A percentile compares a stretch with the other conserved stretches of the same genome.
Conservation (phyloP, 108 stramenopile species). For the Ochromonas danica region DNA sequence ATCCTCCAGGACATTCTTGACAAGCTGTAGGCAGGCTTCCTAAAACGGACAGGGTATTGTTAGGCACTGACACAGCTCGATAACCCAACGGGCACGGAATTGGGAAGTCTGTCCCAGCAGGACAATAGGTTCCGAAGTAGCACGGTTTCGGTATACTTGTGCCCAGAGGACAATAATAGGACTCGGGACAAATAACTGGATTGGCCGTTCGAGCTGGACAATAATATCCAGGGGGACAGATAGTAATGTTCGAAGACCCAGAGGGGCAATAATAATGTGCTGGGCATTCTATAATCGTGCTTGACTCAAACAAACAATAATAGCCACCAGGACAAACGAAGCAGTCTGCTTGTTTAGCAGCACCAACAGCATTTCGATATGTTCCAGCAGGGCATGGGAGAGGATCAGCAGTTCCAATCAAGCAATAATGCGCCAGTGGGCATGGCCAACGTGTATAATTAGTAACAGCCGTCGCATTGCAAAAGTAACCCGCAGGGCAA, state of each 20-base stretch:
- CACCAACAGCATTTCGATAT: conserved; percentile 40
- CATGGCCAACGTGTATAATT: conserved; percentile 34
- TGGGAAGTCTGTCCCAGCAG: conserved; percentile 43
- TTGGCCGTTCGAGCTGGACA: conserved; percentile 29
- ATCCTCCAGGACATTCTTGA: conserved; percentile 48
- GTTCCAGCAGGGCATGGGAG: conserved; percentile 53
- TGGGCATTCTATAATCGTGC: background rate
- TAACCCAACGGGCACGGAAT: conserved; percentile 47
- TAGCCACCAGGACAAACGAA: conserved; percentile 41
- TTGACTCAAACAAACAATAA: conserved; percentile 35
- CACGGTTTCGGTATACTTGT: background rate
- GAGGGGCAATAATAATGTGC: conserved; percentile 34
- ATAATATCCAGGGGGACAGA: conserved; percentile 19
- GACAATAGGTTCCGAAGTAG: conserved; percentile 44
- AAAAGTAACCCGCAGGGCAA: conserved; percentile 57
- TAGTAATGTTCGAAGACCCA: background rate
- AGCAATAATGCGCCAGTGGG: conserved; percentile 47
- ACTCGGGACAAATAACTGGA: conserved; percentile 26
- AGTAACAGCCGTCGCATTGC: conserved; percentile 36
- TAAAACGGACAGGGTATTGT: conserved; percentile 24
- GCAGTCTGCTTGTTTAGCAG: conserved; percentile 39
- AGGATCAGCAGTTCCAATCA: conserved; percentile 31
- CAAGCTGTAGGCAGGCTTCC: conserved; percentile 32
- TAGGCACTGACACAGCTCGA: background rate
- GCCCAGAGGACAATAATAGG: conserved; percentile 16